Evolutionary conservation across 176 grass and related monocot species (phyloP).

Genomic region (Avena eriantha): DNA sequence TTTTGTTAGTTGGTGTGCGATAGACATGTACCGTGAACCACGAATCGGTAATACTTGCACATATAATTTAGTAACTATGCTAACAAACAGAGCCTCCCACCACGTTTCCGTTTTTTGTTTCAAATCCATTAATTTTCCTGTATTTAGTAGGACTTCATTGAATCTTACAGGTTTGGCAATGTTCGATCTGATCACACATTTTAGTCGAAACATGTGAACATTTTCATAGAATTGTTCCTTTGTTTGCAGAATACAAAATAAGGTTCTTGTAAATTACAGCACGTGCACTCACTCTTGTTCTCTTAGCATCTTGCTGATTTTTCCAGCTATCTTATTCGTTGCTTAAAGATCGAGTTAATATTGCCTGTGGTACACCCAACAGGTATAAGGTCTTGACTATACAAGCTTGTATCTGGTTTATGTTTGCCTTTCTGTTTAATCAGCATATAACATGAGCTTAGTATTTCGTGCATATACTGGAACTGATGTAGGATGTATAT

Average conservation of each 20-base stretch:
- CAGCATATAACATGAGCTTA: neutral
- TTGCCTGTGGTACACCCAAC: constrained; percentile 94
- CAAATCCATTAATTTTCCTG: neutral
- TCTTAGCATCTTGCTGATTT: constrained; percentile 20
- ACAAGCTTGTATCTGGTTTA: constrained; percentile 31
- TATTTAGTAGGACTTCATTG: neutral
- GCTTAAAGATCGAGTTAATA: constrained; percentile 83
- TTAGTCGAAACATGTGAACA: neutral
- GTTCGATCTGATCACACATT: neutral
- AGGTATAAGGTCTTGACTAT: constrained; percentile 58
- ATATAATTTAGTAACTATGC: neutral
- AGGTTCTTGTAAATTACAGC: neutral
- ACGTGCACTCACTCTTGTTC: neutral
- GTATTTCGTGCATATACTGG: constrained; percentile 9
- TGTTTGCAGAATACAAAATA: constrained; percentile 18
- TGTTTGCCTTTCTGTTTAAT: constrained; percentile 16
- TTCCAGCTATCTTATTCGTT: constrained; percentile 24
- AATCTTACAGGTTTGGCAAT: constrained; percentile 11
- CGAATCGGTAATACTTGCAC: neutral
- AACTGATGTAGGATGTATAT: neutral
- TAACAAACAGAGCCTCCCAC: neutral
- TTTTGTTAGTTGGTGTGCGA: neutral
- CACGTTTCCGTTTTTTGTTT: neutral
- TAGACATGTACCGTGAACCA: neutral
- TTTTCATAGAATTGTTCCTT: constrained; percentile 17